Conservation (phyloP, 1,284 basidiomycete species). For the Fomitopsis betulina region DNA sequence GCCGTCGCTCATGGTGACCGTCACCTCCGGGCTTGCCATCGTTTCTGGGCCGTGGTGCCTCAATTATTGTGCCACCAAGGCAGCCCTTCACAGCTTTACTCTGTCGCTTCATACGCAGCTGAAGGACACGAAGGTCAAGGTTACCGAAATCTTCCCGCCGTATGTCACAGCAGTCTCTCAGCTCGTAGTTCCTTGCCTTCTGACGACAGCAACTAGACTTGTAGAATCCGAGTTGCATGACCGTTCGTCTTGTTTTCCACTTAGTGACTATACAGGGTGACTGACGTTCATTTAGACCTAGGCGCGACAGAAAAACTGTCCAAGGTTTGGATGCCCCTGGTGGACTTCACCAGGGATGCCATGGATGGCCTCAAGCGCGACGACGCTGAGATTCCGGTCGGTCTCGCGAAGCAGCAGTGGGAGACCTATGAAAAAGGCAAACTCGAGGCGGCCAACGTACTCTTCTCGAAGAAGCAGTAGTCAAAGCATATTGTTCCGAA, state of each 20-base stretch:
- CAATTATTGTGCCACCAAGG: constrained; percentile 59
- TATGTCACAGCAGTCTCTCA: constrained; percentile 28
- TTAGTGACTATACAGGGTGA: not conserved
- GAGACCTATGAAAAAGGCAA: constrained; percentile 30
- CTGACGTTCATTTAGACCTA: constrained; percentile 33
- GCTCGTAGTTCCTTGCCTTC: not conserved
- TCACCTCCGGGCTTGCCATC: constrained; percentile 50
- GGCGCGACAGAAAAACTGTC: constrained; percentile 44
- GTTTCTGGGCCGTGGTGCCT: constrained; percentile 37
- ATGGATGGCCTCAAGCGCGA: constrained; percentile 47
- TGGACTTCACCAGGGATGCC: constrained; percentile 41
- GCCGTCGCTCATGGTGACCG: constrained; percentile 45
- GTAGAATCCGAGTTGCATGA: constrained; percentile 67
- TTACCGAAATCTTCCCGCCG: constrained; percentile 61
- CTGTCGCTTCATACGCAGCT: constrained; percentile 47
- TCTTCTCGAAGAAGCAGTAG: not conserved
- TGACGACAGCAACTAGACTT: constrained; percentile 30
- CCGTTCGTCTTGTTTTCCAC: constrained; percentile 28
- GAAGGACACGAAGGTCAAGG: constrained; percentile 44
- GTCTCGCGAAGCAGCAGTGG: constrained; percentile 22
- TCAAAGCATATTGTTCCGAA: too few species aligned
- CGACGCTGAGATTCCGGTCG: constrained; percentile 35
- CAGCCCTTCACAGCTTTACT: constrained; percentile 54
- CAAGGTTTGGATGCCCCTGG: constrained; percentile 57
- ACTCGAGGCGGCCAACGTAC: constrained; percentile 11